Evolutionary conservation across 371 early-diverging fungal genomes (phyloP).

Genomic region (Zopfochytrium polystomum): DNA sequence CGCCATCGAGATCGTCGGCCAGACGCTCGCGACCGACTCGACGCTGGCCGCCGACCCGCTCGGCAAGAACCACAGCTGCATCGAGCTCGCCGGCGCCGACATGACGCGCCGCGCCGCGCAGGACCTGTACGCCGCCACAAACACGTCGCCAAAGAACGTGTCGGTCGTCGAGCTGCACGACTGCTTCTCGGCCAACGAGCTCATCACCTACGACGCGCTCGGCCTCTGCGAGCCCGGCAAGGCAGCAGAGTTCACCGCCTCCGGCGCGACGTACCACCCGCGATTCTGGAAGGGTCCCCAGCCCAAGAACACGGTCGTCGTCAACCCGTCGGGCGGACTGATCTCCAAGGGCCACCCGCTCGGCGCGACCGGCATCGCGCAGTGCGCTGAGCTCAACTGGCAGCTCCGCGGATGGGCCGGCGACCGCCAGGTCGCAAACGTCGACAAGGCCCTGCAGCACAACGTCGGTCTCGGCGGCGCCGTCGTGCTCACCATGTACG

Average conservation of each 20-base stretch:
- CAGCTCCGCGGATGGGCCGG: conserved; percentile 64
- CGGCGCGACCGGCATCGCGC: conserved; percentile 78
- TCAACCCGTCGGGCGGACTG: conserved; percentile 79
- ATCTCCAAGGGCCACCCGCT: conserved; percentile 81
- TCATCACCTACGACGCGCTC: conserved; percentile 75
- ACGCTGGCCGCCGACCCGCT: conserved; percentile 54
- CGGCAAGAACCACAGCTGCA: conserved; percentile 37
- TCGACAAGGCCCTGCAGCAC: conserved; percentile 70
- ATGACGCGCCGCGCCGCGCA: conserved; percentile 69
- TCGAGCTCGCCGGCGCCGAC: conserved; percentile 65
- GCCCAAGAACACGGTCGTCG: conserved; percentile 35
- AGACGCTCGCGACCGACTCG: conserved; percentile 74
- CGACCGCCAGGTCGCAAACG: conserved; percentile 63
- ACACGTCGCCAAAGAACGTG: conserved; percentile 61
- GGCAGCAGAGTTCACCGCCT: conserved; percentile 20
- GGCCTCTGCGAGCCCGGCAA: conserved; percentile 62
- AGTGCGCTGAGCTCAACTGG: conserved; percentile 59
- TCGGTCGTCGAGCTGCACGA: conserved; percentile 77
- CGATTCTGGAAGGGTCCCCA: conserved; percentile 18
- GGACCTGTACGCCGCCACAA: conserved; percentile 56
- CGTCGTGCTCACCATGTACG: conserved; percentile 67
- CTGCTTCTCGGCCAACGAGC: conserved; percentile 79
- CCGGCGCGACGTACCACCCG: conserved; percentile 43
- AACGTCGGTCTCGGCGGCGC: conserved; percentile 80
- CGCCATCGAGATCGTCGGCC: conserved; percentile 68